Percentiles rank a stretch among this genome's conserved stretches.
These are phyloP conservation scores for Hansenula lynferdii DNA, from an alignment of 1,139 yeast species.

Conservation along the genomic window DNA sequence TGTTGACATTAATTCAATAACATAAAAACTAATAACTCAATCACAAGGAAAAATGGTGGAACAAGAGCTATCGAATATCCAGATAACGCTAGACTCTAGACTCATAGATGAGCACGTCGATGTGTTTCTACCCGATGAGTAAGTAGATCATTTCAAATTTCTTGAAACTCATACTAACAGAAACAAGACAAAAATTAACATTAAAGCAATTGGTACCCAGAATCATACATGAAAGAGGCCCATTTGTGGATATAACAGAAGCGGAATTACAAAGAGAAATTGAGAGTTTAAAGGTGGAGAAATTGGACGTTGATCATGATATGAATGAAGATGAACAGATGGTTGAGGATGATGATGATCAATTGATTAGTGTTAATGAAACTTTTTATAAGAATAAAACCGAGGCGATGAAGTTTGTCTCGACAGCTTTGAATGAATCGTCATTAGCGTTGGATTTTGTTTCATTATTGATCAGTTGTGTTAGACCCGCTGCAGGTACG, in stretches of 20 bases:
- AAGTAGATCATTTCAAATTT: slow-evolving; percentile 2
- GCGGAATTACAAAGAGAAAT: slow-evolving; percentile 46
- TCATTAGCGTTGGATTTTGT: slow-evolving; percentile 85
- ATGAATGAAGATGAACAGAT: slow-evolving; percentile 8
- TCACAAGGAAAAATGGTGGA: not conserved
- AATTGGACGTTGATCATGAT: slow-evolving; percentile 5
- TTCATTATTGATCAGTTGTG: slow-evolving; percentile 74
- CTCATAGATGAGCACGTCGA: slow-evolving; percentile 22
- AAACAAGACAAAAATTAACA: slow-evolving; percentile 19
- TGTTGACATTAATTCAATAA: too few species aligned
- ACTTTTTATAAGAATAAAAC: slow-evolving; percentile 51
- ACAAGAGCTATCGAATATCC: slow-evolving; percentile 11
- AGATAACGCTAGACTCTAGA: slow-evolving; percentile 17
- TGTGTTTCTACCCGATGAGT: slow-evolving; percentile 19
- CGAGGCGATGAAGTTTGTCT: slow-evolving; percentile 52
- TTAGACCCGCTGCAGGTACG: slow-evolving; percentile 79
- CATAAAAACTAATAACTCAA: too few species aligned
- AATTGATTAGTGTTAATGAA: slow-evolving; percentile 27
- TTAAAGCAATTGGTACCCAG: slow-evolving; percentile 38
- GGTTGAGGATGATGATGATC: slow-evolving; percentile 8
- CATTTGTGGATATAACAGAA: slow-evolving; percentile 46
- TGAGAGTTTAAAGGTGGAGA: slow-evolving; percentile 13
- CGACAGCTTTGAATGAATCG: slow-evolving; percentile 79
- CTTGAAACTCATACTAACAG: not conserved
- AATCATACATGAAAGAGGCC: slow-evolving; percentile 41